Conservation (phyloP, 352 stramenopile species). For the Pythium volutum region DNA sequence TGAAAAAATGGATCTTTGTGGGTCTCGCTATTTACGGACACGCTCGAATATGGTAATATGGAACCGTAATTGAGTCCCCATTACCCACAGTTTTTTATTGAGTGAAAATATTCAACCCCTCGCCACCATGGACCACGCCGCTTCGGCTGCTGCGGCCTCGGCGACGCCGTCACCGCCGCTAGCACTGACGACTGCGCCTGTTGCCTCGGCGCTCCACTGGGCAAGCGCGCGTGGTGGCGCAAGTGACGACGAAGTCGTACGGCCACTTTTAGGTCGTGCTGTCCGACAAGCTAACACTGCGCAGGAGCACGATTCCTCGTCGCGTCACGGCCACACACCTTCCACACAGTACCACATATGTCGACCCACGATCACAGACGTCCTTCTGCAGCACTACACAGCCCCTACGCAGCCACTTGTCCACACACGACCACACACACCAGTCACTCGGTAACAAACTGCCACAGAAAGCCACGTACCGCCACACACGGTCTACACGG, state of each 20-base stretch:
- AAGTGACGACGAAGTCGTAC: slow-evolving; percentile 40
- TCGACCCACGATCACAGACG: no score
- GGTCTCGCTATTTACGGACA: neutral
- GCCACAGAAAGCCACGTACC: no score
- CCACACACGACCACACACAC: no score
- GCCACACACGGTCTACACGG: no score
- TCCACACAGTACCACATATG: no score
- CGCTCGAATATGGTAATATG: neutral
- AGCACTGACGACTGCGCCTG: neutral
- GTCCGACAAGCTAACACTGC: no score
- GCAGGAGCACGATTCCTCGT: no score
- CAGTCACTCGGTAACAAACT: no score
- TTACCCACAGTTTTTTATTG: neutral
- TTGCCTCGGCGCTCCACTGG: neutral
- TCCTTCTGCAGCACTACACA: no score
- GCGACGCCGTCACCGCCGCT: neutral
- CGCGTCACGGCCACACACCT: no score
- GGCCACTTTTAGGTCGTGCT: no score
- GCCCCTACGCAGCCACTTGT: no score
- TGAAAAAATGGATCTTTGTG: neutral
- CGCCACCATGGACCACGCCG: neutral
- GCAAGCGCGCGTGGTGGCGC: slow-evolving; percentile 39
- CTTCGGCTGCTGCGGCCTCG: neutral
- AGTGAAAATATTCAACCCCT: neutral
- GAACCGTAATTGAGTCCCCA: neutral